Evolutionary conservation across 352 stramenopile species (phyloP).

Genomic region (Lagenidium giganteum): DNA sequence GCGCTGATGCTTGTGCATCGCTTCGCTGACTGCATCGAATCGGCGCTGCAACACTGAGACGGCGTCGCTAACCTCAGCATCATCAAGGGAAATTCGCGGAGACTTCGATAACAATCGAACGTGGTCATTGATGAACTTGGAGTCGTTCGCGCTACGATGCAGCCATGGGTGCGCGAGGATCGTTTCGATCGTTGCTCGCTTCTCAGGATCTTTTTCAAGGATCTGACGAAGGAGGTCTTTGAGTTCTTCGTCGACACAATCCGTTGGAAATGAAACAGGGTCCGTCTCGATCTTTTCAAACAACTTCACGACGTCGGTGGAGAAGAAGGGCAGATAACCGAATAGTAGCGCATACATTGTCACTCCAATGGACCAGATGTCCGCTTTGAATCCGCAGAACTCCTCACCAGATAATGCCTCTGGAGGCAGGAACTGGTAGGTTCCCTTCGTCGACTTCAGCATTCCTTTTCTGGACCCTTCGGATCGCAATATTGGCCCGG

Average conservation of each 20-base stretch:
- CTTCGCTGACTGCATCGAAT: slow-evolving; percentile 32
- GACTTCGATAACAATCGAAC: slow-evolving; percentile 34
- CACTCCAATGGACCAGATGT: slow-evolving; percentile 90
- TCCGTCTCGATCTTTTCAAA: slow-evolving; percentile 89
- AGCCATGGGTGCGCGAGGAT: slow-evolving; percentile 77
- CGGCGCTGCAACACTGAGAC: slow-evolving; percentile 51
- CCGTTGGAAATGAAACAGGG: slow-evolving; percentile 37
- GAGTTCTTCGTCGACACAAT: slow-evolving; percentile 39
- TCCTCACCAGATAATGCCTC: slow-evolving; percentile 57
- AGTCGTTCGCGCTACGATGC: slow-evolving; percentile 47
- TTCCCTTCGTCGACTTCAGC: slow-evolving; percentile 70
- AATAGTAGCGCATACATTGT: slow-evolving; percentile 89
- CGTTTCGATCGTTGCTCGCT: slow-evolving; percentile 52
- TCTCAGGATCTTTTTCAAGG: slow-evolving; percentile 72
- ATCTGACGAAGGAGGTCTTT: slow-evolving; percentile 67
- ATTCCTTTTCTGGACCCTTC: slow-evolving; percentile 19
- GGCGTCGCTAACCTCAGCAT: slow-evolving; percentile 36
- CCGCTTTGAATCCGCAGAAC: slow-evolving; percentile 81
- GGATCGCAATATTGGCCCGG: too few species aligned
- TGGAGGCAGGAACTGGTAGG: slow-evolving; percentile 69
- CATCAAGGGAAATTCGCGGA: slow-evolving; percentile 28
- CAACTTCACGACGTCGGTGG: slow-evolving; percentile 73
- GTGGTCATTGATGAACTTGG: slow-evolving; percentile 39
- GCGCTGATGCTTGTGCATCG: background rate
- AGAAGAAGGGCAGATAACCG: slow-evolving; percentile 86